These are phyloP conservation scores for Gnomoniopsis sp. DNA, from an alignment of 2,329 filamentous ascomycete genomes.

Conservation along the genomic window DNA sequence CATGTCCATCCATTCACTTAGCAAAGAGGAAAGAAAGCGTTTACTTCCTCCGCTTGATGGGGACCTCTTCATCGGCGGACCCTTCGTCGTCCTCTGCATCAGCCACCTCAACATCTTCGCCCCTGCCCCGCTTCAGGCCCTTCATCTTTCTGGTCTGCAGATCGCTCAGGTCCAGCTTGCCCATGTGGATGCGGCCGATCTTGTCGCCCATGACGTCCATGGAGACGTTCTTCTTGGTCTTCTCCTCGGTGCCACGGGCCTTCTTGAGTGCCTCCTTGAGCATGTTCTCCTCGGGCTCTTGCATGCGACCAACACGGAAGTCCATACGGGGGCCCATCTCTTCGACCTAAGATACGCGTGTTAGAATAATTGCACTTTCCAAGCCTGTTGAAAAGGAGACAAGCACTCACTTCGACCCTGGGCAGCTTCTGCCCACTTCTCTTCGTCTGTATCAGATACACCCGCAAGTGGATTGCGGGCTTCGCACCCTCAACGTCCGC, in stretches of 20 bases:
- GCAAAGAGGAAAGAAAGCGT: not conserved
- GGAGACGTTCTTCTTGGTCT: constrained; percentile 93
- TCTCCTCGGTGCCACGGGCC: constrained; percentile 69
- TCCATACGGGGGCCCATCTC: constrained; percentile 95
- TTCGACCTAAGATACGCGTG: constrained; percentile 51
- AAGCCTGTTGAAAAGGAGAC: not conserved
- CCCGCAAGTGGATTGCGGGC: constrained; percentile 64
- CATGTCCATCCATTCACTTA: not conserved
- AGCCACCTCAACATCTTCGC: constrained; percentile 53
- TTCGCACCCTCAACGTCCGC: constrained; percentile 39
- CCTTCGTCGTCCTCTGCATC: constrained; percentile 44
- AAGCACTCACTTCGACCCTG: constrained; percentile 61
- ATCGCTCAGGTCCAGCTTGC: constrained; percentile 80
- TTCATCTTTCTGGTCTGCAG: constrained; percentile 99
- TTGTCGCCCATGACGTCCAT: constrained; percentile 94
- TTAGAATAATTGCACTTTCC: not conserved
- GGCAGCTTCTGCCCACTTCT: constrained; percentile 83
- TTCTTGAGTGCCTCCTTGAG: constrained; percentile 90
- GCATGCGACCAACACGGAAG: constrained; percentile 77
- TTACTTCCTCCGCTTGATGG: constrained; percentile 35
- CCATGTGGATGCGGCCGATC: constrained; percentile 87
- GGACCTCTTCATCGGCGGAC: constrained; percentile 31
- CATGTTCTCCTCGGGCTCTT: constrained; percentile 72
- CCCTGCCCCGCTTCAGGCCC: constrained; percentile 82
- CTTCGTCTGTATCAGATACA: constrained; percentile 84